Percentiles rank a stretch among this genome's conserved stretches.
Conservation (phyloP, 768 basidiomycete species). For the Boletus rubescentipes region DNA sequence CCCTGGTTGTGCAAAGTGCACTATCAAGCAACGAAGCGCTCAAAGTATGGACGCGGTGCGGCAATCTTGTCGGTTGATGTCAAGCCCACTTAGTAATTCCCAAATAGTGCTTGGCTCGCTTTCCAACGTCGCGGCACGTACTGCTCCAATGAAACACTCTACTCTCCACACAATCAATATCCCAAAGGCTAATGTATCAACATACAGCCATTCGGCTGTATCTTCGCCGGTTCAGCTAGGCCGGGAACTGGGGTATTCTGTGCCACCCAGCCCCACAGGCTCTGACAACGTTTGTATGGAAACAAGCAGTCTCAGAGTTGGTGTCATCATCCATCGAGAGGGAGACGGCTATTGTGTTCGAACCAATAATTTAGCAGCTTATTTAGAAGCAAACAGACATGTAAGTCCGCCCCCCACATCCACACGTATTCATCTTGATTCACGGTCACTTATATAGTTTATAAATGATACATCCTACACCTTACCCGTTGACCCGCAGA, state of each 20-base stretch:
- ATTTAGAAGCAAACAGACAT: constrained; percentile 78
- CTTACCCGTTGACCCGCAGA: constrained; percentile 59
- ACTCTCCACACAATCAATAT: constrained; percentile 39
- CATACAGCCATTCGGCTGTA: background rate
- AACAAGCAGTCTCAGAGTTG: constrained; percentile 57
- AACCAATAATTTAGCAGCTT: constrained; percentile 73
- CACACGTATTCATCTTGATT: constrained; percentile 4
- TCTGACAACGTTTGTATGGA: constrained; percentile 36
- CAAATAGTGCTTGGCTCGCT: constrained; percentile 46
- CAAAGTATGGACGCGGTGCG: constrained; percentile 59
- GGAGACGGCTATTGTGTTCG: constrained; percentile 60
- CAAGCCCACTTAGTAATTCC: background rate
- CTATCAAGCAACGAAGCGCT: constrained; percentile 60
- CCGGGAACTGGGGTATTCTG: constrained; percentile 37
- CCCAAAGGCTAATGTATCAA: constrained; percentile 15
- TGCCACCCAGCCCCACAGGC: constrained; percentile 45
- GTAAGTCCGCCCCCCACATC: constrained; percentile 41
- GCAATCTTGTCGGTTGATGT: constrained; percentile 5
- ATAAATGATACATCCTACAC: constrained; percentile 50
- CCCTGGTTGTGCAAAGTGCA: constrained; percentile 91
- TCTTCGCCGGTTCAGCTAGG: constrained; percentile 25
- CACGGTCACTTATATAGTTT: constrained; percentile 35
- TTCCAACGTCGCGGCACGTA: constrained; percentile 45
- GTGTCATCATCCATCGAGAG: constrained; percentile 57
- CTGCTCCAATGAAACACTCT: constrained; percentile 50